Conservation (phyloP, 768 basidiomycete species). For the Coprinellus aureogranulatus region DNA sequence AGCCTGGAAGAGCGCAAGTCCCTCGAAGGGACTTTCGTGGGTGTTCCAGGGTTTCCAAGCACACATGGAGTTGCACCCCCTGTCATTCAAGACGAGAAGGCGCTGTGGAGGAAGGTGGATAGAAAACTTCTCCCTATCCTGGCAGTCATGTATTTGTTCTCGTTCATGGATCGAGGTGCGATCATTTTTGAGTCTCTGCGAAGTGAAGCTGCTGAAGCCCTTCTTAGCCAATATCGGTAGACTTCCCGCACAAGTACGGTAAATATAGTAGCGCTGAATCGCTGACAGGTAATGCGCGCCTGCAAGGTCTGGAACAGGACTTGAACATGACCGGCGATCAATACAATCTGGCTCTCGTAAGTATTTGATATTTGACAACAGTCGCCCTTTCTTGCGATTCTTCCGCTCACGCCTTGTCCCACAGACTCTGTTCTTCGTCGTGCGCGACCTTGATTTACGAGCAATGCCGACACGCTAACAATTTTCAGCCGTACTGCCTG, state of each 20-base stretch:
- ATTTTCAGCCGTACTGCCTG: constrained; percentile 59
- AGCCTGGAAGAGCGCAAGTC: too few species aligned
- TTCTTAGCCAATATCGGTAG: constrained; percentile 63
- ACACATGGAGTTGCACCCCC: neutral
- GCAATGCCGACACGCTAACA: too few species aligned
- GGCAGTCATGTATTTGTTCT: constrained; percentile 57
- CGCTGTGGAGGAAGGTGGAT: constrained; percentile 59
- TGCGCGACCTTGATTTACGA: too few species aligned
- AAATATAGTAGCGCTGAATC: too few species aligned
- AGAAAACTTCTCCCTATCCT: constrained; percentile 56
- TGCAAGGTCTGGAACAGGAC: constrained; percentile 59
- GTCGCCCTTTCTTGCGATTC: neutral
- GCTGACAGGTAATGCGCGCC: constrained; percentile 66
- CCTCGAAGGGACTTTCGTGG: neutral
- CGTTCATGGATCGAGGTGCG: constrained; percentile 63
- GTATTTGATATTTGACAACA: constrained; percentile 4
- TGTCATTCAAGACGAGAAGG: constrained; percentile 31
- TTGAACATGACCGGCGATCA: constrained; percentile 54
- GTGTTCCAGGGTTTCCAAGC: neutral
- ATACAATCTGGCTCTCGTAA: constrained; percentile 67
- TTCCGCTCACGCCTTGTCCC: too few species aligned
- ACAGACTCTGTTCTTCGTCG: constrained; percentile 72
- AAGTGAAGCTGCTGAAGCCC: neutral
- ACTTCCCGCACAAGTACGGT: too few species aligned
- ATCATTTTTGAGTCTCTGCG: neutral